Conservation (phyloP, 306 rosid genomes). For the Quercus agrifolia region DNA sequence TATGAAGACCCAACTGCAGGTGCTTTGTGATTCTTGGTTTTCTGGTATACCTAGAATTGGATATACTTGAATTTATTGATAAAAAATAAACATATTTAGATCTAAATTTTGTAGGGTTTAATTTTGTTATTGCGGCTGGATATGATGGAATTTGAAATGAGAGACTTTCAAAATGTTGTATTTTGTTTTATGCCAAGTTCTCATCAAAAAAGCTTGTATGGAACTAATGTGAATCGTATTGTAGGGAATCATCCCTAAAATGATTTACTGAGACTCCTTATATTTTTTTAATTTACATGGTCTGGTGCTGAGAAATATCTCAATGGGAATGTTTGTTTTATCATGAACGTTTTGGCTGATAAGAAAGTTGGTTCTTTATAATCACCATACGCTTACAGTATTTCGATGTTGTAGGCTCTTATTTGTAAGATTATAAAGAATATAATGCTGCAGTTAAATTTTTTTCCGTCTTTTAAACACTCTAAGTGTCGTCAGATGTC, state of each 20-base stretch:
- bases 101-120: slow-evolving; percentile 30
- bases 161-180: neutral
- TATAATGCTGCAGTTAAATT: neutral
- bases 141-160: slow-evolving; percentile 21
- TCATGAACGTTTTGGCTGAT: neutral
- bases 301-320: neutral
- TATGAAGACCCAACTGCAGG: slow-evolving; percentile 26
- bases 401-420: neutral
- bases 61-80: neutral
- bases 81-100: slow-evolving; percentile 23
- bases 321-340: neutral
- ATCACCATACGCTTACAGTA: neutral
- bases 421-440: neutral
- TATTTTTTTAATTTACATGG: neutral
- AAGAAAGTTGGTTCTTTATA: neutral
- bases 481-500: neutral
- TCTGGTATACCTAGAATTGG: neutral
- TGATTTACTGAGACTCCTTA: neutral
- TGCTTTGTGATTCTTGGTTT: slow-evolving; percentile 1
- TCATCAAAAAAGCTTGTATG: neutral
- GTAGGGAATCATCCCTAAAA: neutral
- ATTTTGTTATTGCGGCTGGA: slow-evolving; percentile 20
- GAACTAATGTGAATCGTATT: neutral
- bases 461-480: neutral
- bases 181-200: neutral